Conservation (phyloP, 768 basidiomycete genomes). For the Mycena sanguinolenta region DNA sequence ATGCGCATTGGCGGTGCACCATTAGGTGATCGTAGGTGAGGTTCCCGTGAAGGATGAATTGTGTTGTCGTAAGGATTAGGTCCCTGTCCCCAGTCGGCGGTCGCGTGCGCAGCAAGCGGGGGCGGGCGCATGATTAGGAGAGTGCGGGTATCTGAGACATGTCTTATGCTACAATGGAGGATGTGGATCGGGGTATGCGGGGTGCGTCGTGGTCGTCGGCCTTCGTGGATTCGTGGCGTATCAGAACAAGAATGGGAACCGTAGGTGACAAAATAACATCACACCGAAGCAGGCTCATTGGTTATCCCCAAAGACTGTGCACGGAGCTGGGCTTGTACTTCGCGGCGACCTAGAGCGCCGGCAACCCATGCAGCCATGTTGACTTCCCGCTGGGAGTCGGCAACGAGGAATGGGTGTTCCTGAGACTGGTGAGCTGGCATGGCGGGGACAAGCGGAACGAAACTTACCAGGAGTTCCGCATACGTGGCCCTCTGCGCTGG, state of each 20-base stretch:
- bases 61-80: constrained; percentile 25
- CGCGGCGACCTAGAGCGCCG: constrained; percentile 55
- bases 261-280: not conserved
- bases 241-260: not conserved
- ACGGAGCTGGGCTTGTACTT: constrained; percentile 28
- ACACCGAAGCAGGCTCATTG: constrained; percentile 34
- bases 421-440: constrained; percentile 41
- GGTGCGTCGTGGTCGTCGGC: constrained; percentile 14
- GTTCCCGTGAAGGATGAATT: constrained; percentile 27
- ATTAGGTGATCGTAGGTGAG: constrained; percentile 20
- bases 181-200: constrained; percentile 27
- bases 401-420: constrained; percentile 85
- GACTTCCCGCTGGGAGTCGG: constrained; percentile 71
- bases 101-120: constrained; percentile 17
- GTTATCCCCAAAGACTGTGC: not conserved
- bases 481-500: constrained; percentile 87
- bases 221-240: constrained; percentile 27
- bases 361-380: constrained; percentile 91
- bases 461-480: constrained; percentile 78
- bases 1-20: constrained; percentile 30
- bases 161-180: constrained; percentile 33
- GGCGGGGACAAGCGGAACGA: not conserved
- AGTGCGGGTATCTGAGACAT: constrained; percentile 32
- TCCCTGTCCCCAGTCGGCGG: constrained; percentile 17
- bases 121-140: constrained; percentile 26